Base-by-base conservation (phyloP, 2,329 filamentous ascomycete species). In the Ophiostoma populinum region DNA sequence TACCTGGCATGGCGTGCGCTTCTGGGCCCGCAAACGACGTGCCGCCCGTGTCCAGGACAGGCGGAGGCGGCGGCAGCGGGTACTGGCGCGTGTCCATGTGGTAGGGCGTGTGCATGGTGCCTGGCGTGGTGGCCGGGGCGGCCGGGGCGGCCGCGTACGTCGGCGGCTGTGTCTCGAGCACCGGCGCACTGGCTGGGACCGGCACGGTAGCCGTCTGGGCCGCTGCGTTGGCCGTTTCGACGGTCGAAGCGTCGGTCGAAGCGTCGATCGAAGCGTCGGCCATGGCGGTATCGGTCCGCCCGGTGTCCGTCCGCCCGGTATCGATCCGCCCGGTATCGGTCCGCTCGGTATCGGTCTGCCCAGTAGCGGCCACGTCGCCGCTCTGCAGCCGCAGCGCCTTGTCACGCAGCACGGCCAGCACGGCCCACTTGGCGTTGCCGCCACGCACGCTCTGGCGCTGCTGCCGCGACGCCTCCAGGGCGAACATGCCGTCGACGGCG, bases 371-470 rank as follows among this genome's bases (percentile, higher is more conserved):
- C 27, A 19, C 13, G 24, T 9, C 7, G 9, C 9, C 22, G 6
- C 20, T 32, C 6, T 49, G 43, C 4, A 50, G 39, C 3, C 44
- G 24, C 5, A 36, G 13, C 1, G 53, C 54, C 35, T 53, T 52
- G 3, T 47, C 45, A n/a, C 48, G 45, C 24, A 56, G 35, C 3
- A 49, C 49, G 9, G 41, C 44, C 3, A 56, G 43, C 1, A 54
- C 45, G 10, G 45, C 43, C 48, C 51, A 53, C 37, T 55, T 55
- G 6, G 50, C 44, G 1, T 42, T 42, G 1, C 25, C 16, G 4
- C 21, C 20, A 16, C 36, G 37, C 0, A 31, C 29, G 7, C 25
- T 39, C n/a, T 43, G 40, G 2, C 45, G 39, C 5, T 31, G 28
- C 19, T 35, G 31, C n/a, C 42, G 39, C 2, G 25, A 30, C 2